phyloP scores from a whole-genome alignment of 176 grass and related monocot species.

The Aegilops bicornis region DNA sequence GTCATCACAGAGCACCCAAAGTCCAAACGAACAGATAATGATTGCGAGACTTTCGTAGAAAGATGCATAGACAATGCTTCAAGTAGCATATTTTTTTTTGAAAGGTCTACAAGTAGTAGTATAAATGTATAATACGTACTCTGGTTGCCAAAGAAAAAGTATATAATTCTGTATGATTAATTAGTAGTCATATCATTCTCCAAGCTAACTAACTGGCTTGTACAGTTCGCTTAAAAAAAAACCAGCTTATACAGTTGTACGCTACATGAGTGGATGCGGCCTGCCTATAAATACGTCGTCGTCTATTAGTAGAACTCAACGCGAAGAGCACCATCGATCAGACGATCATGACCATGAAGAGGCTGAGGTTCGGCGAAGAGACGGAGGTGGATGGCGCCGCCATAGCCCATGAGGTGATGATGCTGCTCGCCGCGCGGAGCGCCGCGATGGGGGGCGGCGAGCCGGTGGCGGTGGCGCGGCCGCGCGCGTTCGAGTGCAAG shows the following conservation, averaged over 20 bases:
- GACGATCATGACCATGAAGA: slow-evolving; percentile 13
- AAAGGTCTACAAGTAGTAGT: background rate
- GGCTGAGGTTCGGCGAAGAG: slow-evolving; percentile 28
- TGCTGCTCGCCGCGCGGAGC: slow-evolving; percentile 25
- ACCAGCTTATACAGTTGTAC: background rate
- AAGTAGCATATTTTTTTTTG: background rate
- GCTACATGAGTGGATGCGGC: background rate
- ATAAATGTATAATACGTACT: too few relatives aligned
- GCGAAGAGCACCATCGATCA: background rate
- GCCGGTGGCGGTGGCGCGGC: background rate
- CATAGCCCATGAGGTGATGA: slow-evolving; percentile 40
- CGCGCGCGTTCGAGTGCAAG: slow-evolving; percentile 60
- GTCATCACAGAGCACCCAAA: background rate
- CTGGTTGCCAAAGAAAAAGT: too few relatives aligned
- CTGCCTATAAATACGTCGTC: background rate
- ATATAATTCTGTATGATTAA: background rate
- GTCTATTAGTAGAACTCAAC: background rate
- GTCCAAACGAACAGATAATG: background rate
- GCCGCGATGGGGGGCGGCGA: background rate
- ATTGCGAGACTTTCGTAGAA: background rate
- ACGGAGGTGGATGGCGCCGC: slow-evolving; percentile 23
- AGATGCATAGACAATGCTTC: too few relatives aligned
- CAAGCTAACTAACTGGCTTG: background rate
- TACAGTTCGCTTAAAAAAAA: too few relatives aligned
- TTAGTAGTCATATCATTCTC: background rate